Percentiles rank a stretch among this genome's conserved stretches.
Evolutionary conservation across 2,329 filamentous ascomycete species (phyloP).

Genomic region (Xylaria sp.): DNA sequence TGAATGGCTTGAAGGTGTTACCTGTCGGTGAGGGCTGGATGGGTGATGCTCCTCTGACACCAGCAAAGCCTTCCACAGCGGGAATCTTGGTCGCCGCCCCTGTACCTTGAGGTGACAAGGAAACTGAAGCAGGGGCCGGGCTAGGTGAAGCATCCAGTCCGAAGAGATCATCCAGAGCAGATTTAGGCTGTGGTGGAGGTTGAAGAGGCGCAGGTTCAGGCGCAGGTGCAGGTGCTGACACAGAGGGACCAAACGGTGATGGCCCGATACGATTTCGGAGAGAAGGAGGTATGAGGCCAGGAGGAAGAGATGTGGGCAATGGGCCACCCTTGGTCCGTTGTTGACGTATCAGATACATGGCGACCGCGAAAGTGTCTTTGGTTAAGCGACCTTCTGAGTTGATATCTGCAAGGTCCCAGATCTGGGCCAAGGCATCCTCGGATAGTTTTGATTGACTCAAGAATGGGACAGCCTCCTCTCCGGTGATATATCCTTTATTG

Average conservation of each 20-base stretch:
- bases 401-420: conserved; percentile 97
- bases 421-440: conserved; percentile 89
- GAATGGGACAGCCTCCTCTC: conserved; percentile 93
- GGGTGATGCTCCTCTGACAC: conserved; percentile 66
- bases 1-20: conserved; percentile 84
- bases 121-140: conserved; percentile 67
- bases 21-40: conserved; percentile 60
- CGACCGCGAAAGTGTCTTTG: conserved; percentile 93
- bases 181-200: conserved; percentile 67
- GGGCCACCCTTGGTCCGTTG: conserved; percentile 79
- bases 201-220: conserved; percentile 49
- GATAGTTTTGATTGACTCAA: conserved; percentile 91
- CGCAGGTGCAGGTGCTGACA: conserved; percentile 37
- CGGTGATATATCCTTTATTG: conserved; percentile 85
- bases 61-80: conserved; percentile 71
- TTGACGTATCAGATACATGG: conserved; percentile 95
- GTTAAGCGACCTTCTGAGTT: conserved; percentile 87
- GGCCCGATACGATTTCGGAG: conserved; percentile 72
- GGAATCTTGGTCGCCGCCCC: conserved; percentile 42
- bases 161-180: conserved; percentile 93
- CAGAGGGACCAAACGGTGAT: conserved; percentile 63
- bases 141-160: conserved; percentile 78
- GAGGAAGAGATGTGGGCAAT: conserved; percentile 80
- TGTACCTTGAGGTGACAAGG: conserved; percentile 80
- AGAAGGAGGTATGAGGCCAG: conserved; percentile 85